Conservation (phyloP, 2,329 filamentous ascomycete genomes). For the Pleoardoris graminearum region DNA sequence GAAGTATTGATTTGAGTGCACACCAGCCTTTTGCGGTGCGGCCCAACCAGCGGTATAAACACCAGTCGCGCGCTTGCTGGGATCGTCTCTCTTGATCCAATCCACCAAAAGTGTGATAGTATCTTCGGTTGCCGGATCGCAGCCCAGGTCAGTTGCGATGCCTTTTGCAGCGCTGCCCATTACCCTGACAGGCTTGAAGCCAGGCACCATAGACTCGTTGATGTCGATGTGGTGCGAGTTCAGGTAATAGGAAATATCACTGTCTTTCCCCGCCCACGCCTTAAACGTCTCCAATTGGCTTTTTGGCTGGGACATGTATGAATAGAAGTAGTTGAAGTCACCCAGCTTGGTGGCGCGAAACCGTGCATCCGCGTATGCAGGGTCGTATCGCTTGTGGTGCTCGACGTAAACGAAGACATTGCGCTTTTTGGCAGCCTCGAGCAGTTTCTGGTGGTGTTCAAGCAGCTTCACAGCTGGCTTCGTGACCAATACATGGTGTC, state of each 20-base stretch:
- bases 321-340: conserved; percentile 98
- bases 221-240: conserved; percentile 95
- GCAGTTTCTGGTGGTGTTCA: conserved; percentile 74
- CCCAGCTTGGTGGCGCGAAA: conserved; percentile 76
- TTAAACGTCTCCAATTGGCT: conserved; percentile 92
- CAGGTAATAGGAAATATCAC: conserved; percentile 93
- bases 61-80: conserved; percentile 74
- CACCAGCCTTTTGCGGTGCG: conserved; percentile 85
- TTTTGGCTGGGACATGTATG: conserved; percentile 82
- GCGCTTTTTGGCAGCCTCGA: conserved; percentile 71
- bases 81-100: conserved; percentile 75
- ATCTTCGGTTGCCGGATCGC: conserved; percentile 80
- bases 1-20: conserved; percentile 98
- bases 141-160: conserved; percentile 77
- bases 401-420: conserved; percentile 91
- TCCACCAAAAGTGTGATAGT: conserved; percentile 90
- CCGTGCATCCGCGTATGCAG: conserved; percentile 85
- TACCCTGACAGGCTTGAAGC: conserved; percentile 77
- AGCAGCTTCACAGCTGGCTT: conserved; percentile 91
- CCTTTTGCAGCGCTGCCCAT: conserved; percentile 78
- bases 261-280: conserved; percentile 88
- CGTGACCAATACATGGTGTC: conserved; percentile 88
- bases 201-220: conserved; percentile 87
- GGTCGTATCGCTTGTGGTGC: conserved; percentile 96
- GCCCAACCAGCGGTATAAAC: conserved; percentile 97